Evolutionary conservation across 108 stramenopile genomes (phyloP).

Genomic region (Nitzschia sp.): DNA sequence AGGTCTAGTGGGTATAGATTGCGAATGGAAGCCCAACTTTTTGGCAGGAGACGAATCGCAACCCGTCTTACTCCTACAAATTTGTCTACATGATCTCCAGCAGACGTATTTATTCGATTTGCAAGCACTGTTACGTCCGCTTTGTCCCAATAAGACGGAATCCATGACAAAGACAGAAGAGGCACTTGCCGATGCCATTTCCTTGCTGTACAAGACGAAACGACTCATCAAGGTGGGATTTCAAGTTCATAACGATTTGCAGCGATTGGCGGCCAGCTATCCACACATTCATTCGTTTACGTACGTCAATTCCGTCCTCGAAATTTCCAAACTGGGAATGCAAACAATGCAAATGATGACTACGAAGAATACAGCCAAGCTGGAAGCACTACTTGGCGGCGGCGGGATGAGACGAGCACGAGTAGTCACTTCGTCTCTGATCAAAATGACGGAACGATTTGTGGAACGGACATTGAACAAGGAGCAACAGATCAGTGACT

Average conservation of each 20-base stretch:
- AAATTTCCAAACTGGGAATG: conserved; percentile 23
- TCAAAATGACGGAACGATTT: conserved; percentile 21
- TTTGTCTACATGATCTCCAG: conserved; percentile 25
- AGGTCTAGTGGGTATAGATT: conserved; percentile 36
- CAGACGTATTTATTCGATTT: conserved; percentile 36
- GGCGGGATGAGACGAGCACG: neutral
- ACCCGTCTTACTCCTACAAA: conserved; percentile 34
- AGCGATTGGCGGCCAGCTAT: conserved; percentile 34
- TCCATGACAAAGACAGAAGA: conserved; percentile 14
- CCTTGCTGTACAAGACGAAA: conserved; percentile 11
- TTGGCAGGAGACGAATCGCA: conserved; percentile 27
- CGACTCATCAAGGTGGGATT: conserved; percentile 38
- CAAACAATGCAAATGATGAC: conserved; percentile 6
- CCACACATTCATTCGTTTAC: conserved; percentile 35
- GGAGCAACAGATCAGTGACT: conserved; percentile 51
- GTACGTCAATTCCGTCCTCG: conserved; percentile 26
- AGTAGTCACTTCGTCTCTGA: conserved; percentile 12
- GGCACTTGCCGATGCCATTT: conserved; percentile 15
- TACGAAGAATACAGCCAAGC: conserved; percentile 1
- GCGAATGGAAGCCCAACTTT: conserved; percentile 44
- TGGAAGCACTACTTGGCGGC: neutral
- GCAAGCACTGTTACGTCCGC: conserved; percentile 21
- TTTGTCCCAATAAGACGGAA: conserved; percentile 8
- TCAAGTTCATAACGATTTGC: conserved; percentile 32
- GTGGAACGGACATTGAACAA: conserved; percentile 31